Percentiles rank a stretch among this genome's conserved stretches.
These are phyloP conservation scores for Talaromyces sp. DNA, from an alignment of 2,329 filamentous ascomycete genomes.

Conservation along the genomic window DNA sequence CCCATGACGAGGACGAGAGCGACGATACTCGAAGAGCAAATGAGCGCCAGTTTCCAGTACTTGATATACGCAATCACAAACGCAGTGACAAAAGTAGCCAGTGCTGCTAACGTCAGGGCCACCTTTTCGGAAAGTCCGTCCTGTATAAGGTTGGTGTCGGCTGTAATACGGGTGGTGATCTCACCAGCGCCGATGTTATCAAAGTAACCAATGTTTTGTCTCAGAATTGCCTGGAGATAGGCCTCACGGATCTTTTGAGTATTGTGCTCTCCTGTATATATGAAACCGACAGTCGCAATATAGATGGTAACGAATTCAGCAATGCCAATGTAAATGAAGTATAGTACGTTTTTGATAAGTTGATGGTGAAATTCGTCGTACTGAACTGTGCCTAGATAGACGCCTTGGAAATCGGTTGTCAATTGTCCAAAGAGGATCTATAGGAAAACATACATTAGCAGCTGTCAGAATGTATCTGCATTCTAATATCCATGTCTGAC, in stretches of 20 bases:
- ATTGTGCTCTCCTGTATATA: conserved; percentile 78
- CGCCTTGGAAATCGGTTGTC: conserved; percentile 64
- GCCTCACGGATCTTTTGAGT: conserved; percentile 72
- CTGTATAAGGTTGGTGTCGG: conserved; percentile 89
- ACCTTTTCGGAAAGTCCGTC: conserved; percentile 92
- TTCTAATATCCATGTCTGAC: background rate
- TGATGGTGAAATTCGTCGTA: conserved; percentile 55
- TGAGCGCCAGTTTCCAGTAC: conserved; percentile 89
- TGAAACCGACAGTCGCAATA: conserved; percentile 79
- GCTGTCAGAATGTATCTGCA: background rate
- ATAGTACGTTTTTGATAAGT: conserved; percentile 63
- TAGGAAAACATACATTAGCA: conserved; percentile 12
- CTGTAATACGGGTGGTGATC: conserved; percentile 88
- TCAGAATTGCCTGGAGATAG: conserved; percentile 77
- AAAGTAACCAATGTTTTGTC: conserved; percentile 87
- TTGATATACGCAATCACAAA: conserved; percentile 88
- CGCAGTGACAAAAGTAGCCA: conserved; percentile 79
- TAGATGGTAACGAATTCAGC: conserved; percentile 75
- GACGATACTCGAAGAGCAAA: conserved; percentile 74
- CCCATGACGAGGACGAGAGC: conserved; percentile 76
- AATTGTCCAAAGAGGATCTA: conserved; percentile 68
- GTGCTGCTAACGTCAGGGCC: conserved; percentile 66
- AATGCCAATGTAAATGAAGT: conserved; percentile 80
- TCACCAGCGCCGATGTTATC: conserved; percentile 90
- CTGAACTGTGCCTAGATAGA: conserved; percentile 48